Base-by-base conservation (phyloP, 352 stramenopile genomes). In the Achlya hypogyna region DNA sequence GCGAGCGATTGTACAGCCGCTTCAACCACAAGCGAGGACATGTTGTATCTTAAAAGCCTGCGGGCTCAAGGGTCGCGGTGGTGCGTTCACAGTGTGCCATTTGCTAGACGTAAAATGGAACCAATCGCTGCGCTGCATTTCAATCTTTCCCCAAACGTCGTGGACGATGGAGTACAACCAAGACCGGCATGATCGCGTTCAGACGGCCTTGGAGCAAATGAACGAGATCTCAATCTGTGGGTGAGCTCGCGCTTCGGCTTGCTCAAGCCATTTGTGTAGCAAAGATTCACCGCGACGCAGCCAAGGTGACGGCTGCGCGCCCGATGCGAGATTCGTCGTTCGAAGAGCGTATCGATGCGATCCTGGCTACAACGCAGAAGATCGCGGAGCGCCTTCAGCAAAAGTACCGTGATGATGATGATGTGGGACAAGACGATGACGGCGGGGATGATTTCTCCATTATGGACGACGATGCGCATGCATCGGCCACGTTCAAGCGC, bases 161-260 rank as follows among this genome's bases (percentile, higher is more conserved):
- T 12, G 20, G 28, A 22, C 16, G 31, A 35, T 35, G 28, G 25
- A 28, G 2, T 9, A n/a, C 22, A 38, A 65, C 14, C 22, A 53
- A 1, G 5, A 22, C 27, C 60, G 60, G 18, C 60, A 67, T n/a
- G 60, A 58, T 5, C 60, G 60, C 31, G 60, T 67, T 12, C 60
- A 67, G 32, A 49, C 18, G 3, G 60, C 60, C n/a, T 34, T 67
- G 8, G 60, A 67, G 18, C 60, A 67, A 67, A 49, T 67, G 10
- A 67, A 67, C 49, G 60, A 49, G 28, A 67, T 67, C 31, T 67
- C 60, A 0, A 67, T 67, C 5, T 67, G 60, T 67, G 59, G 0
- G 51, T 9, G 5, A 31, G 31, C 20, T 63, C 10, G 9, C 32
- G 2, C 23, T 32, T 34, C 16, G 29, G 22, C 49, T 62, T 6